Conservation (phyloP, 2,329 filamentous ascomycete species). For the Penicillium griseofulvum region DNA sequence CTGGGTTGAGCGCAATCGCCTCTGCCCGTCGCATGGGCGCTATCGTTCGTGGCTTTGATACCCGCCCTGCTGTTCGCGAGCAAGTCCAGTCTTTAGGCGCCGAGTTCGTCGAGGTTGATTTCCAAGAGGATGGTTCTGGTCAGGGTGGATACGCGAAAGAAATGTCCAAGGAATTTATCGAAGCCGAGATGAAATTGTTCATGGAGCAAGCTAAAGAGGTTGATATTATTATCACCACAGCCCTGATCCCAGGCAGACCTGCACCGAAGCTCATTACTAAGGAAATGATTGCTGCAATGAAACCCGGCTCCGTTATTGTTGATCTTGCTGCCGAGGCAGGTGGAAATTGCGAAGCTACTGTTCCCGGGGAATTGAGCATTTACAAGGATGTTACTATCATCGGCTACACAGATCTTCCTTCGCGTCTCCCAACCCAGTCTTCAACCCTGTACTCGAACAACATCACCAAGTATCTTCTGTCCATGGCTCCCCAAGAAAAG, state of each 20-base stretch:
- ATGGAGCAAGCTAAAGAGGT: conserved; percentile 82
- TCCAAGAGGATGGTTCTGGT: conserved; percentile 80
- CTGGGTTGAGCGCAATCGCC: conserved; percentile 82
- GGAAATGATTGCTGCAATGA: conserved; percentile 79
- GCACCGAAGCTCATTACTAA: conserved; percentile 83
- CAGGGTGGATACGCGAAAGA: conserved; percentile 87
- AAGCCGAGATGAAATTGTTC: conserved; percentile 90
- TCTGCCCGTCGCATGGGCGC: conserved; percentile 83
- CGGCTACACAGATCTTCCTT: conserved; percentile 85
- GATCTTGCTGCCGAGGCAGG: conserved; percentile 85
- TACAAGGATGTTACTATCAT: conserved; percentile 82
- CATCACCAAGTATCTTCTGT: conserved; percentile 82
- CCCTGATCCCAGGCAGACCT: conserved; percentile 80
- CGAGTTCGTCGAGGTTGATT: conserved; percentile 83
- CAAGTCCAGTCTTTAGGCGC: conserved; percentile 88
- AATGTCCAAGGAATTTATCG: conserved; percentile 92
- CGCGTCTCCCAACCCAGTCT: conserved; percentile 80
- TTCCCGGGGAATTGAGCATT: conserved; percentile 66
- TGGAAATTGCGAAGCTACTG: conserved; percentile 81
- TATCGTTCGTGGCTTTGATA: conserved; percentile 87
- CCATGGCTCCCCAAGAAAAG: conserved; percentile 74
- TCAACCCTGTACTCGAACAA: conserved; percentile 93
- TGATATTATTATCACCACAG: conserved; percentile 89
- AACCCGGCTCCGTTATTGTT: conserved; percentile 82
- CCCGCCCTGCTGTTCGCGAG: conserved; percentile 80